Evolutionary conservation across 495 filamentous ascomycete genomes (phyloP), one percentile per base, ranked within the genome.

Genomic region (Corynascus novoguineensis): DNA sequence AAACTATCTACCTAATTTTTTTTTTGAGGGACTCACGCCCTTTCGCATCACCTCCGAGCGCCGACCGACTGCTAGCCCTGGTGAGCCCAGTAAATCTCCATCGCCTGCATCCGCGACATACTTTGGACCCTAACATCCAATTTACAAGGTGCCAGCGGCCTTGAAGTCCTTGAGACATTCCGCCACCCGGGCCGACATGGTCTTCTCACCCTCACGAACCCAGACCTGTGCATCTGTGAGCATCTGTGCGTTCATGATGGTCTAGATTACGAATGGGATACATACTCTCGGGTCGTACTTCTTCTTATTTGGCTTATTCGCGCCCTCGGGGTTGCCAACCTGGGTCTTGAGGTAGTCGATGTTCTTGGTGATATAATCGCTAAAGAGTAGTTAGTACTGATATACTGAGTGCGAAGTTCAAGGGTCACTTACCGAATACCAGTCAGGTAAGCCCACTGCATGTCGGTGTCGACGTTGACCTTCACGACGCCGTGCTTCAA

Each of bases 251-350:
- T 34, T 12, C n/a, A 12, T 8, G 44, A 44, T 42, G 21, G 14
- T 25, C 10, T 7, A 12, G 2, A 4, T 1, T 15, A n/a, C 21
- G 19, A 19, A 14, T 19, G 29, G 46, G 37, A 37, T 10, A 51
- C 54, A 50, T 48, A 62, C 60, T 51, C 63, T 56, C 51, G 69
- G 63, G 60, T 97, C 92, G 75, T 93, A 97, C 84, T 81, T 92
- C 81, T 96, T 97, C 87, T 98, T 98, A 83, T 98, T 97, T 63
- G 93, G 93, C 85, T 97, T 97, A 78, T 92, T 88, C 50, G 81
- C 80, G 52, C 92, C 95, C 24, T 97, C 92, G 47, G 95, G 93
- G 81, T 97, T 97, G 65, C 95, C 93, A 65, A 97, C 87, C 62
- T 86, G 83, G 31, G 78, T 78, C 76, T 79, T 75, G 61, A 99